These are phyloP conservation scores for Oryza nivara DNA, from an alignment of 176 grass and related monocot genomes.

Conservation along the genomic window DNA sequence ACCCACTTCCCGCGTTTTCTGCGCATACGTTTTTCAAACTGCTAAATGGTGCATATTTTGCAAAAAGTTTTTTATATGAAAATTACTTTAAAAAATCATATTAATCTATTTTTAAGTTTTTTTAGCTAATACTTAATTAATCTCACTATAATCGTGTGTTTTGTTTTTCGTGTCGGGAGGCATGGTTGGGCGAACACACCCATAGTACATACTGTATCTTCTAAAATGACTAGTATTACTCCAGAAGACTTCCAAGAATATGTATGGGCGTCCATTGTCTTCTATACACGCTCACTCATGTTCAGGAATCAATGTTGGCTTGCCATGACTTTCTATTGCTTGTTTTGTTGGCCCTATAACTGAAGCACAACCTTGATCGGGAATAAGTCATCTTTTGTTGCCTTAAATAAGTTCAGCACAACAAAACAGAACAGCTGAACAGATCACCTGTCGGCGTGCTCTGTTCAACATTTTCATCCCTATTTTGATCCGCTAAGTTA, in stretches of 20 bases:
- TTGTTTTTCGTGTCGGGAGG: too few relatives aligned
- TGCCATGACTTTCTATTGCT: background rate
- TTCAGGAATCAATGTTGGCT: background rate
- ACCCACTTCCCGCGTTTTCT: too few relatives aligned
- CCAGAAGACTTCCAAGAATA: background rate
- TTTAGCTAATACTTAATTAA: too few relatives aligned
- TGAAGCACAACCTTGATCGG: background rate
- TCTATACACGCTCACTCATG: background rate
- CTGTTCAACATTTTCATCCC: background rate
- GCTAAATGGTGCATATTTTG: too few relatives aligned
- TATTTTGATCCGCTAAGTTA: background rate
- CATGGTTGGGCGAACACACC: too few relatives aligned
- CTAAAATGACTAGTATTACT: background rate
- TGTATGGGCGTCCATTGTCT: background rate
- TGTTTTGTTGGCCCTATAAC: too few relatives aligned
- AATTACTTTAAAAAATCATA: too few relatives aligned
- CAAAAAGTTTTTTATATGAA: too few relatives aligned
- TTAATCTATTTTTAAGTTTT: too few relatives aligned
- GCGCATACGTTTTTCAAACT: too few relatives aligned
- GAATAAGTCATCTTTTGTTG: background rate
- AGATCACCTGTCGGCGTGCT: background rate
- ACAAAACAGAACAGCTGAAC: background rate
- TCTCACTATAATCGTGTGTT: too few relatives aligned
- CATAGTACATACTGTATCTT: background rate
- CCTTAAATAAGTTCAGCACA: background rate